A percentile compares a stretch with the other conserved stretches of the same genome.
phyloP scores from a whole-genome alignment of 345 rosid species.

The Syzygium oleosum region DNA sequence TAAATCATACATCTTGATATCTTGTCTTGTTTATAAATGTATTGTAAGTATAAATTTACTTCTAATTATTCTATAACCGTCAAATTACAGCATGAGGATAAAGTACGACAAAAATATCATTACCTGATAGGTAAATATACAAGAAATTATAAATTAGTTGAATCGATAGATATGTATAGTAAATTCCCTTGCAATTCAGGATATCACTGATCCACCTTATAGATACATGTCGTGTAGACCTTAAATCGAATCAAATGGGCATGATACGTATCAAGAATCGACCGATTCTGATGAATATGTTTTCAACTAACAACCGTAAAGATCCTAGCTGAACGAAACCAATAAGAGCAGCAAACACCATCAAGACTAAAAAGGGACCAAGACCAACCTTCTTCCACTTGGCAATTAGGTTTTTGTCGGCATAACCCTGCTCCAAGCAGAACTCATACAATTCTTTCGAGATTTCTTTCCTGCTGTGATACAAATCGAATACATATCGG shows the following conservation, averaged over 20 bases:
- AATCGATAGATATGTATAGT: neutral
- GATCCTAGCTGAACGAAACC: neutral
- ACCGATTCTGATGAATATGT: neutral
- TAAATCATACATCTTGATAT: neutral
- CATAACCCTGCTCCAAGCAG: conserved; percentile 70
- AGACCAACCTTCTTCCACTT: conserved; percentile 53
- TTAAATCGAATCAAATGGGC: neutral
- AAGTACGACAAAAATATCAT: neutral
- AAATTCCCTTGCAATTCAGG: neutral
- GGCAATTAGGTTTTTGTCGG: conserved; percentile 49
- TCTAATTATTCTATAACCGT: neutral
- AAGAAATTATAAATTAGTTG: neutral
- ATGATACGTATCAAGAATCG: neutral
- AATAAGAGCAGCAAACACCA: neutral
- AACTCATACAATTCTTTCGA: conserved; percentile 67
- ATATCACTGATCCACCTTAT: neutral
- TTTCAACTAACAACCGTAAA: neutral
- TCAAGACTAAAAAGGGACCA: neutral
- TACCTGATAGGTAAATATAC: neutral
- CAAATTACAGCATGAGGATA: neutral
- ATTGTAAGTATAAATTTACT: neutral
- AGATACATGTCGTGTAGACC: neutral
- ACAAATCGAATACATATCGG: conserved; percentile 53
- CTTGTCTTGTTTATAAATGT: neutral
- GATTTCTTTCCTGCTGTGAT: conserved; percentile 46